Evolutionary conservation across 1,284 basidiomycete species (phyloP), one percentile per base, ranked within the genome.

Genomic region (Sporisorium graminicola): DNA sequence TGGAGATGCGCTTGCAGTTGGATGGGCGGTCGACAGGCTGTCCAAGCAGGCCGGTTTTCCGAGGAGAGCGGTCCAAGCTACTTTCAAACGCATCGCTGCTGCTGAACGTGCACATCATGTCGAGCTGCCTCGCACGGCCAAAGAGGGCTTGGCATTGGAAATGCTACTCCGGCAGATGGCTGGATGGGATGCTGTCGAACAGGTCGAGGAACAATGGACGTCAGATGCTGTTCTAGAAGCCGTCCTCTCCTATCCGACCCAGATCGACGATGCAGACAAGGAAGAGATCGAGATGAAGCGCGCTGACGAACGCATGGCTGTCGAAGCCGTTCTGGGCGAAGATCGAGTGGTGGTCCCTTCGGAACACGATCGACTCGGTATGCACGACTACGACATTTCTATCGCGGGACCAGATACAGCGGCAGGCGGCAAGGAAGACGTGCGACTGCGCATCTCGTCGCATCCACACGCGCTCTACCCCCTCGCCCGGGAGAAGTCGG

Each of bases 11-110:
- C 86, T 97, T 20, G 91, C 91, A 71, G 89, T 87, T 60, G 89
- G 92, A 16, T 98, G 95, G 95, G 87, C 92, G 2, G 90, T 92
- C 70, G 93, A 97, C 59, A 91, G 91, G 80, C 90, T 93, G 2
- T 89, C 92, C 61, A 94, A 94, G 82, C 90, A 92, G 81, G 93
- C 92, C 46, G 95, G 94, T 2, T 95, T 92, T 87, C 94, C 94
- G 8, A 86, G 89, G 1, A 90, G 91, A 65, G 87, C 89, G 10
- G 92, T 95, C 16, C 90, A 90, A 78, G 87, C 88, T 29, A 89
- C 88, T 59, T 87, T 90, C 33, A 69, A 67, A 22, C 46, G 64
- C 31, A 68, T 69, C 37, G 55, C 56, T 10, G 58, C 42, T 5
- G 55, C 57, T 0, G 62, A 69, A 35, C 53, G 65, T 27, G 47